Conservation (phyloP, 2,329 filamentous ascomycete species). For the Albophoma yamanashiensis region DNA sequence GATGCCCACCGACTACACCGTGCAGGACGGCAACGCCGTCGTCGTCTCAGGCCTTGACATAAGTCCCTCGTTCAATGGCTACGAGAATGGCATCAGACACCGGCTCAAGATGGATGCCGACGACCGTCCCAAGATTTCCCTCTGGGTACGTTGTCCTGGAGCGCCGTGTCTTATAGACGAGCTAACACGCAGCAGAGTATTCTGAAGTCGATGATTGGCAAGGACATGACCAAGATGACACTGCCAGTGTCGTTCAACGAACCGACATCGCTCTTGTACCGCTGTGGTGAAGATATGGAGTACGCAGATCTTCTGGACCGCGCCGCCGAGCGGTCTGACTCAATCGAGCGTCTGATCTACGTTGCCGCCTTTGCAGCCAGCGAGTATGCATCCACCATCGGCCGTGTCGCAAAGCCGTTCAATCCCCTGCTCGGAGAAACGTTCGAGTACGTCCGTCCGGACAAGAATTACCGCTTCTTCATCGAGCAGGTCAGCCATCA, state of each 20-base stretch:
- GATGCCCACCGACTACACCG: constrained; percentile 42
- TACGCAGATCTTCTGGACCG: constrained; percentile 87
- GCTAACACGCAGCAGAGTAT: constrained; percentile 55
- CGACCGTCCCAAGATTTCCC: constrained; percentile 82
- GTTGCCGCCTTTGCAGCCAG: constrained; percentile 93
- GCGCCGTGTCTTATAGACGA: background rate
- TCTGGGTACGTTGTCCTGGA: constrained; percentile 62
- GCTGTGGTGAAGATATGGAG: constrained; percentile 96
- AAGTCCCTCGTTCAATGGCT: constrained; percentile 70
- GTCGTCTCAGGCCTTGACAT: constrained; percentile 48
- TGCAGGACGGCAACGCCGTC: constrained; percentile 30
- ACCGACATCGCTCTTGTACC: constrained; percentile 87
- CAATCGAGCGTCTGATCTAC: constrained; percentile 85
- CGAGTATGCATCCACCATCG: constrained; percentile 94
- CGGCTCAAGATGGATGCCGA: constrained; percentile 84
- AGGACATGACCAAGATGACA: constrained; percentile 99
- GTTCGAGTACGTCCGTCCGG: constrained; percentile 89
- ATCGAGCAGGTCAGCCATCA: constrained; percentile 98
- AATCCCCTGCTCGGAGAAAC: constrained; percentile 94
- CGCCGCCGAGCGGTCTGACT: constrained; percentile 75
- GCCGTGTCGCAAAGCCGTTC: constrained; percentile 94
- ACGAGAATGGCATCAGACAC: constrained; percentile 76
- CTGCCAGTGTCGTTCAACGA: constrained; percentile 97
- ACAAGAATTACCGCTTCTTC: constrained; percentile 97
- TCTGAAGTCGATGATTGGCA: constrained; percentile 98